Conservation (phyloP, 208 protist genomes). For the Angomonas desouzai region DNA sequence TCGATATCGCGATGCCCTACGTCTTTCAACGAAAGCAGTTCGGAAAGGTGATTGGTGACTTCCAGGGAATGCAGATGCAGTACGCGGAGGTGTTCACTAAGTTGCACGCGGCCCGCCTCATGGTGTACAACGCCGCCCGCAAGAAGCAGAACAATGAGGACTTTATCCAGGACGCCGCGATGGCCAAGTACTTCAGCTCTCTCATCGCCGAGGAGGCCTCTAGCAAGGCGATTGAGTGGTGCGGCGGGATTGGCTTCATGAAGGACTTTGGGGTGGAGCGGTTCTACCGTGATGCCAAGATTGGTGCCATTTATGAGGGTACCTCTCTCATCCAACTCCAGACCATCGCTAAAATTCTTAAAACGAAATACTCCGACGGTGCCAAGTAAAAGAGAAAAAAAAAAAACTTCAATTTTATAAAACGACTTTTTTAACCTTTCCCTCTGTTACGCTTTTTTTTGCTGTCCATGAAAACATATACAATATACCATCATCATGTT, state of each 20-base stretch:
- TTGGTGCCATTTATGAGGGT: constrained; percentile 93
- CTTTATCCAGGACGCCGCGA: constrained; percentile 94
- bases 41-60: constrained; percentile 80
- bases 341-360: constrained; percentile 92
- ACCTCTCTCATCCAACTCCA: constrained; percentile 96
- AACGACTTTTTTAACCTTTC: constrained; percentile 21
- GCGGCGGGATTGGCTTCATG: constrained; percentile 96
- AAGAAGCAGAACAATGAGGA: constrained; percentile 76
- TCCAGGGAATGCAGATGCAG: constrained; percentile 95
- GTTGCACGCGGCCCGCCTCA: constrained; percentile 73
- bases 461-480: no score
- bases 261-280: constrained; percentile 94
- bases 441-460: no score
- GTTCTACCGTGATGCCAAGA: constrained; percentile 93
- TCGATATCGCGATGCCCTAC: constrained; percentile 80
- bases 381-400: constrained; percentile 20
- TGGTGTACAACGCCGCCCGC: constrained; percentile 92
- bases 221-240: constrained; percentile 88
- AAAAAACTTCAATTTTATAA: constrained; percentile 7
- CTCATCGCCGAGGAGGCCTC: constrained; percentile 81
- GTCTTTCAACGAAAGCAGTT: constrained; percentile 93
- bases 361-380: constrained; percentile 46
- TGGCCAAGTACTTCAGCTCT: constrained; percentile 93
- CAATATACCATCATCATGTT: no score
- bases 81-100: constrained; percentile 73